Percentiles rank a stretch among this genome's conserved stretches.
These are phyloP conservation scores for Jamesozyma lodderae DNA, from an alignment of 805 yeast genomes.

Conservation along the genomic window DNA sequence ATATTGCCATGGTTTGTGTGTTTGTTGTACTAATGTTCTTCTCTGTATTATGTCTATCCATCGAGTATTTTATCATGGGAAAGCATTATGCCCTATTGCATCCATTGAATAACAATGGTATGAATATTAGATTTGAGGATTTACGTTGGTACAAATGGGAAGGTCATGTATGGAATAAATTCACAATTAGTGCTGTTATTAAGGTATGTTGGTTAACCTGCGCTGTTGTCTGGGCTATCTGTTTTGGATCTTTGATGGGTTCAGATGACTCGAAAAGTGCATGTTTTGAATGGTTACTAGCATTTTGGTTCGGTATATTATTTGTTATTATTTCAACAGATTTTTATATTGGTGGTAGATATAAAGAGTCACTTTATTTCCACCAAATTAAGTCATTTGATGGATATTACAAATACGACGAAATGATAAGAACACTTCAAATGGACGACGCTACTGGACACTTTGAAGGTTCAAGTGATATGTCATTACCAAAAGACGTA, in stretches of 20 bases:
- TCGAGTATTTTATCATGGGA: slow-evolving; percentile 41
- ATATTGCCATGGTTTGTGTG: slow-evolving; percentile 58
- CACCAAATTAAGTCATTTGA: slow-evolving; percentile 21
- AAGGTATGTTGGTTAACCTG: slow-evolving; percentile 58
- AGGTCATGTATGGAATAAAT: slow-evolving; percentile 34
- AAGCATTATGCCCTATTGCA: slow-evolving; percentile 34
- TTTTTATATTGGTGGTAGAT: slow-evolving; percentile 52
- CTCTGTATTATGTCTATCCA: slow-evolving; percentile 36
- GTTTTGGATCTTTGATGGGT: slow-evolving; percentile 53
- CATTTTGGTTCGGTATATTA: slow-evolving; percentile 75
- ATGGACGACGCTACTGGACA: not conserved
- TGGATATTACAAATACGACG: slow-evolving; percentile 24
- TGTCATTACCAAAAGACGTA: not conserved
- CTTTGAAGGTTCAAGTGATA: not conserved
- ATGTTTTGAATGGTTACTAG: slow-evolving; percentile 73
- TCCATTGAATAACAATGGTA: slow-evolving; percentile 20
- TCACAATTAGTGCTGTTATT: slow-evolving; percentile 40
- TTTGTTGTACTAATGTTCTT: slow-evolving; percentile 63
- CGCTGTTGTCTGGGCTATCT: slow-evolving; percentile 60
- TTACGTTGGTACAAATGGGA: slow-evolving; percentile 28
- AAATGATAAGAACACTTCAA: slow-evolving; percentile 1
- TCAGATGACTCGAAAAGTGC: slow-evolving; percentile 45
- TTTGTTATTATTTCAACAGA: slow-evolving; percentile 59
- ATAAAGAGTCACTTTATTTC: slow-evolving; percentile 24
- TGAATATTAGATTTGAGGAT: slow-evolving; percentile 7